phyloP scores from a whole-genome alignment of 2,329 filamentous ascomycete genomes.

The Botrytis paeoniae region DNA sequence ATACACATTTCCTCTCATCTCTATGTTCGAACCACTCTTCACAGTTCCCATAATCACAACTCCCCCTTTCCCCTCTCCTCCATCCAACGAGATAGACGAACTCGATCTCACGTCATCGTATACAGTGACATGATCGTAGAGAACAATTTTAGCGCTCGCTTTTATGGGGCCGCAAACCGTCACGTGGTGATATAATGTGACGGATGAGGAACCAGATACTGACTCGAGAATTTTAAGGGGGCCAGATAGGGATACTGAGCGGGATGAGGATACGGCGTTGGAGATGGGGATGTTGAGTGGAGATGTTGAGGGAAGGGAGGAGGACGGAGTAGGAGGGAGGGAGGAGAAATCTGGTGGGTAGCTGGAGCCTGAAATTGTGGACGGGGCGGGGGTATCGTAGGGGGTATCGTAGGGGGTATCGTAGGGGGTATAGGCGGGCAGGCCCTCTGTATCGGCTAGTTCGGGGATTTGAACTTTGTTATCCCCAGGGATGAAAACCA shows the following conservation, averaged over 20 bases:
- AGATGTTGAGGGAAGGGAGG: not conserved
- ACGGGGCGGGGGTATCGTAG: not conserved
- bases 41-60: not conserved
- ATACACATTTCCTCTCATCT: slow-evolving; percentile 20
- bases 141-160: slow-evolving; percentile 20
- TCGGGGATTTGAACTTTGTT: slow-evolving; percentile 20
- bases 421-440: slow-evolving; percentile 1
- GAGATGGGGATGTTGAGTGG: slow-evolving; percentile 21
- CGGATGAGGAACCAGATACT: slow-evolving; percentile 21
- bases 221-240: slow-evolving; percentile 27
- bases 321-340: not conserved
- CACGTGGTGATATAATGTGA: slow-evolving; percentile 18
- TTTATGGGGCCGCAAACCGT: slow-evolving; percentile 20
- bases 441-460: not conserved
- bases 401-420: slow-evolving; percentile 17
- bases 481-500: slow-evolving; percentile 25
- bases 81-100: slow-evolving; percentile 19
- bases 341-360: slow-evolving; percentile 9
- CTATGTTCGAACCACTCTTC: slow-evolving; percentile 22
- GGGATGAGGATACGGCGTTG: slow-evolving; percentile 22
- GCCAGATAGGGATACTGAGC: slow-evolving; percentile 23
- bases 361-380: not conserved
- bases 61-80: slow-evolving; percentile 22
- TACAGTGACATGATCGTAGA: slow-evolving; percentile 26
- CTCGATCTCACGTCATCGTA: slow-evolving; percentile 25